phyloP scores from a whole-genome alignment of 208 protist species.

The Trypanosoma melophagium region DNA sequence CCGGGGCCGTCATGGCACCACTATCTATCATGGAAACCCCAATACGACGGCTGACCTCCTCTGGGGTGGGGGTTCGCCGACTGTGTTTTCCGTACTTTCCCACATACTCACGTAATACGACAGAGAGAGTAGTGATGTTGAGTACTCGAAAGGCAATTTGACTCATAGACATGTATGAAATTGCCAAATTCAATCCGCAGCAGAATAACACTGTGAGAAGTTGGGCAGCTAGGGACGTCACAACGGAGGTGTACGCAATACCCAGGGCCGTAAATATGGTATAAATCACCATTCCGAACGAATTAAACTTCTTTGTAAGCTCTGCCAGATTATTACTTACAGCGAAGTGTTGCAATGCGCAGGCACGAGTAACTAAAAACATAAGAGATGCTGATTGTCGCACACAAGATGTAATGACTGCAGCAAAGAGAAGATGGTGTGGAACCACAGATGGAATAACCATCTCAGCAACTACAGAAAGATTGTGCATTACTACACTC shows the following conservation, averaged over 20 bases:
- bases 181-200: slow-evolving; percentile 58
- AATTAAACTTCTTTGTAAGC: slow-evolving; percentile 90
- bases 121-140: slow-evolving; percentile 64
- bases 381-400: slow-evolving; percentile 83
- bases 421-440: slow-evolving; percentile 64
- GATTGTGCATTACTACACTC: slow-evolving; percentile 75
- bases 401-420: slow-evolving; percentile 72
- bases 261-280: slow-evolving; percentile 71
- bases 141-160: slow-evolving; percentile 75
- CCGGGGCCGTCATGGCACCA: slow-evolving; percentile 12
- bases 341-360: slow-evolving; percentile 82
- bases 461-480: slow-evolving; percentile 81
- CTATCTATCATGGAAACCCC: slow-evolving; percentile 35
- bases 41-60: slow-evolving; percentile 55
- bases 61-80: slow-evolving; percentile 40
- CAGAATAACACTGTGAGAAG: slow-evolving; percentile 66
- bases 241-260: slow-evolving; percentile 68
- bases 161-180: slow-evolving; percentile 64
- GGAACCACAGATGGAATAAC: slow-evolving; percentile 63
- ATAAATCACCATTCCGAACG: slow-evolving; percentile 82
- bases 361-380: slow-evolving; percentile 78
- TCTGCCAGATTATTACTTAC: slow-evolving; percentile 79
- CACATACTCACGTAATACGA: slow-evolving; percentile 58
- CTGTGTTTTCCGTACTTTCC: slow-evolving; percentile 24
- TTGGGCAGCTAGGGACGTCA: slow-evolving; percentile 70